A percentile compares a stretch with the other conserved stretches of the same genome.
phyloP scores from a whole-genome alignment of 148 eudicot genomes.

The Fallopia convolvulus region DNA sequence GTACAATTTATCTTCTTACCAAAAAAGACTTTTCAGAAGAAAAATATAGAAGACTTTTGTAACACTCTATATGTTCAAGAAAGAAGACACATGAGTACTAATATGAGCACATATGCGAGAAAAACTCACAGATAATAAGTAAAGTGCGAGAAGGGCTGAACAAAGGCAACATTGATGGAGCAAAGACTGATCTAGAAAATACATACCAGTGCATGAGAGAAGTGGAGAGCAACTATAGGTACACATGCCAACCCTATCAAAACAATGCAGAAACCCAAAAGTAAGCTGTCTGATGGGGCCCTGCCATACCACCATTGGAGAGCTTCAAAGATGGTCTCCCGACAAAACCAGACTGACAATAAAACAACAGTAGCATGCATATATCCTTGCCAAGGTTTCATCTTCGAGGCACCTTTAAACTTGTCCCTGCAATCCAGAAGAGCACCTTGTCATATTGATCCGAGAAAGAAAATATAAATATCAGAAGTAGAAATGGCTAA shows the following conservation, averaged over 20 bases:
- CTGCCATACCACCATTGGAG: constrained; percentile 99
- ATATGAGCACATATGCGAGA: neutral
- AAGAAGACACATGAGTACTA: neutral
- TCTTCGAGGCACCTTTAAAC: constrained; percentile 75
- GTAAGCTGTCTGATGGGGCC: constrained; percentile 85
- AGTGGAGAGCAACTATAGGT: constrained; percentile 90
- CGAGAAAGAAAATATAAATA: constrained; percentile 2
- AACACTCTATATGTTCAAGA: neutral
- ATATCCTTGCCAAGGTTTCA: constrained; percentile 96
- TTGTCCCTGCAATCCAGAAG: constrained; percentile 53
- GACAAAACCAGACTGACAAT: constrained; percentile 93
- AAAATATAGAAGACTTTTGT: neutral
- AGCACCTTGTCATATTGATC: neutral
- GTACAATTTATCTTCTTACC: neutral
- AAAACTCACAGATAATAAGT: neutral
- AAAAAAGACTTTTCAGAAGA: neutral
- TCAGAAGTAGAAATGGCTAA: constrained; percentile 12
- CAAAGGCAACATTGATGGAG: neutral
- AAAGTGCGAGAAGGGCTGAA: neutral
- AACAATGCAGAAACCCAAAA: constrained; percentile 85
- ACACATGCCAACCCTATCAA: constrained; percentile 77
- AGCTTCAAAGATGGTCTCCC: constrained; percentile 94
- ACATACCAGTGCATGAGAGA: constrained; percentile 85
- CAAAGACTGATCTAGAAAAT: neutral
- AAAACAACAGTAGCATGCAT: constrained; percentile 74